Evolutionary conservation across 805 yeast genomes (phyloP).

Genomic region (Teunomyces tritomae): DNA sequence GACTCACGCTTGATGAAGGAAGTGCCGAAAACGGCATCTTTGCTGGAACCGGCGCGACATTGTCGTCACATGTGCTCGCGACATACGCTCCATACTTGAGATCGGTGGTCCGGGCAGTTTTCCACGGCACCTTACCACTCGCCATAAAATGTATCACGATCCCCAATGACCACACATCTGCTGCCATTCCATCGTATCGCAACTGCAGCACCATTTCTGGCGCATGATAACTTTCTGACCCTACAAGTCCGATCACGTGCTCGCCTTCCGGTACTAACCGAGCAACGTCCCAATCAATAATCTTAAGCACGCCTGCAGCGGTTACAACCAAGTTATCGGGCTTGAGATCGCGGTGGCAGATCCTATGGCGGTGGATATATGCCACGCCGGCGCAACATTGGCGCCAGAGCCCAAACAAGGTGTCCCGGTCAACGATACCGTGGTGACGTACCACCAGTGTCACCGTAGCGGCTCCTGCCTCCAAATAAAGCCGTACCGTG

Average conservation of each 20-base stretch:
- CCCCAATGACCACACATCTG: slow-evolving; percentile 54
- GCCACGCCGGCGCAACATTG: slow-evolving; percentile 40
- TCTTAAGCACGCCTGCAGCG: slow-evolving; percentile 29
- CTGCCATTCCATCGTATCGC: slow-evolving; percentile 38
- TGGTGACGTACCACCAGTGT: not conserved
- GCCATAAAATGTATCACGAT: slow-evolving; percentile 36
- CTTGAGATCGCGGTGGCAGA: slow-evolving; percentile 53
- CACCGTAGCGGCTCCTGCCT: slow-evolving; percentile 24
- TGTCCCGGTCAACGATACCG: slow-evolving; percentile 4
- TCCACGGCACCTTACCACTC: slow-evolving; percentile 46
- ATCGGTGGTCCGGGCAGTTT: slow-evolving; percentile 28
- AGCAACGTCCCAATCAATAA: slow-evolving; percentile 45
- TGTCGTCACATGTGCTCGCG: slow-evolving; percentile 8
- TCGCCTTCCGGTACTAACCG: slow-evolving; percentile 8
- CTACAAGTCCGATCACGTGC: slow-evolving; percentile 45
- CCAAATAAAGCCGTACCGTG: slow-evolving; percentile 26
- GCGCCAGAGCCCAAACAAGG: slow-evolving; percentile 33
- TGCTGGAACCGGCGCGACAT: slow-evolving; percentile 8
- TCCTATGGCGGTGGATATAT: slow-evolving; percentile 34
- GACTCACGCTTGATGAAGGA: not conserved
- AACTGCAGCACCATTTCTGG: slow-evolving; percentile 44
- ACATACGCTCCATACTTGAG: slow-evolving; percentile 10
- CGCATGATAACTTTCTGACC: slow-evolving; percentile 44
- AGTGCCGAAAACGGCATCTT: slow-evolving; percentile 5
- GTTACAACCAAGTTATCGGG: slow-evolving; percentile 44